Conservation (phyloP, 2,329 filamentous ascomycete species). For the Apiospora saccharicola region DNA sequence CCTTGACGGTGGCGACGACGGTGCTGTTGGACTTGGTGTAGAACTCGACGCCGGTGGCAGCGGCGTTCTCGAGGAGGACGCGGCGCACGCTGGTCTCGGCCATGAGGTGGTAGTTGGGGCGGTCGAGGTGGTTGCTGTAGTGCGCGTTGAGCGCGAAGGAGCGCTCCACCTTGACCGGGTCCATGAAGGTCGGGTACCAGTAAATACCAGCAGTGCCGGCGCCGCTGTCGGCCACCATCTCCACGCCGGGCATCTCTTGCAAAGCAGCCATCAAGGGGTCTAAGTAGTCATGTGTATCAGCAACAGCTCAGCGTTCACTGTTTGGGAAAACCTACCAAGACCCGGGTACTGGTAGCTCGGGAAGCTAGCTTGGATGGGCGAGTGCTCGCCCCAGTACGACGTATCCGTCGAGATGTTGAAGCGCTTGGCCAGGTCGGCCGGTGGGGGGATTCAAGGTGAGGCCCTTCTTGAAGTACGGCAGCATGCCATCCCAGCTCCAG, state of each 20-base stretch:
- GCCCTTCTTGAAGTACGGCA: slow-evolving; percentile 44
- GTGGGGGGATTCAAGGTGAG: slow-evolving; percentile 37
- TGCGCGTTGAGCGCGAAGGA: slow-evolving; percentile 51
- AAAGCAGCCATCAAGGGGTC: slow-evolving; percentile 46
- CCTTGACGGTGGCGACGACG: slow-evolving; percentile 35
- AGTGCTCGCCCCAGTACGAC: slow-evolving; percentile 48
- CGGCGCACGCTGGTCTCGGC: slow-evolving; percentile 41
- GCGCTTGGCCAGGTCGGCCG: slow-evolving; percentile 34
- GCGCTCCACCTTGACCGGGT: slow-evolving; percentile 44
- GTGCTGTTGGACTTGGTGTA: slow-evolving; percentile 33
- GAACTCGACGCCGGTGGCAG: slow-evolving; percentile 43
- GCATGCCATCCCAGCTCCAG: slow-evolving; percentile 43
- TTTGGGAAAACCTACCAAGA: slow-evolving; percentile 30
- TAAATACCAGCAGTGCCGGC: slow-evolving; percentile 49
- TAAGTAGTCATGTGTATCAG: slow-evolving; percentile 23
- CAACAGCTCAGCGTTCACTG: background rate
- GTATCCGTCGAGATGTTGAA: slow-evolving; percentile 44
- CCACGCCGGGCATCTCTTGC: slow-evolving; percentile 47
- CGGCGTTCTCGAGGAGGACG: slow-evolving; percentile 38
- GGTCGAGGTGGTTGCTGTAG: slow-evolving; percentile 38
- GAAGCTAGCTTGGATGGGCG: slow-evolving; percentile 47
- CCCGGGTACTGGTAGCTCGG: slow-evolving; percentile 49
- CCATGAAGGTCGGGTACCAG: slow-evolving; percentile 52
- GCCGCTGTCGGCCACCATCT: slow-evolving; percentile 49
- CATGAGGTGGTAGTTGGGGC: slow-evolving; percentile 44